phyloP scores from a whole-genome alignment of 1,139 yeast species.

The Candida pseudoviswanathii region DNA sequence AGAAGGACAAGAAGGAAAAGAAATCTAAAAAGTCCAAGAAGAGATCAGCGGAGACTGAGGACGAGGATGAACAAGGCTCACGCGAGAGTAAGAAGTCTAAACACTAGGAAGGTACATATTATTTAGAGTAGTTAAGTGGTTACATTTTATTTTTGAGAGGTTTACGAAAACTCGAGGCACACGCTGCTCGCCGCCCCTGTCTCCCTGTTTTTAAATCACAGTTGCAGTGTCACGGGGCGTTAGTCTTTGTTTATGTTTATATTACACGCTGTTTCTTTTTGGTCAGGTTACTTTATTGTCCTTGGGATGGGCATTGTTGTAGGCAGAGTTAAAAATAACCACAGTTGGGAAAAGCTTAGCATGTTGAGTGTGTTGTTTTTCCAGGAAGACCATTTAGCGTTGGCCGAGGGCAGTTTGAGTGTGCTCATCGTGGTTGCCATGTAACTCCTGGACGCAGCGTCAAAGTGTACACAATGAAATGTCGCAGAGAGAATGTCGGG shows the following conservation, averaged over 20 bases:
- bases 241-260: too few relatives aligned
- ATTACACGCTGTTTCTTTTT: too few relatives aligned
- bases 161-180: too few relatives aligned
- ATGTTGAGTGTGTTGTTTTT: background rate
- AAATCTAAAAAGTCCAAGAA: constrained; percentile 25
- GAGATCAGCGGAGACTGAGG: constrained; percentile 14
- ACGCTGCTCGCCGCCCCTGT: too few relatives aligned
- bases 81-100: constrained; percentile 13
- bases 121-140: background rate
- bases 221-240: too few relatives aligned
- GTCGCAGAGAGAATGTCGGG: background rate
- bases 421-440: background rate
- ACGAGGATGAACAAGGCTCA: constrained; percentile 6
- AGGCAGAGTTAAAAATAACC: too few relatives aligned
- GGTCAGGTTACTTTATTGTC: too few relatives aligned
- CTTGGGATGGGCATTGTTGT: too few relatives aligned
- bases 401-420: background rate
- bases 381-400: background rate
- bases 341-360: background rate
- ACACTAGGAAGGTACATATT: background rate
- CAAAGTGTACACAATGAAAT: background rate
- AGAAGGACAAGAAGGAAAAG: constrained; percentile 22
- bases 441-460: background rate
- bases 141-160: background rate
- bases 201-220: too few relatives aligned